These are phyloP conservation scores for Fagus sylvatica DNA, from an alignment of 306 rosid genomes.

Conservation along the genomic window DNA sequence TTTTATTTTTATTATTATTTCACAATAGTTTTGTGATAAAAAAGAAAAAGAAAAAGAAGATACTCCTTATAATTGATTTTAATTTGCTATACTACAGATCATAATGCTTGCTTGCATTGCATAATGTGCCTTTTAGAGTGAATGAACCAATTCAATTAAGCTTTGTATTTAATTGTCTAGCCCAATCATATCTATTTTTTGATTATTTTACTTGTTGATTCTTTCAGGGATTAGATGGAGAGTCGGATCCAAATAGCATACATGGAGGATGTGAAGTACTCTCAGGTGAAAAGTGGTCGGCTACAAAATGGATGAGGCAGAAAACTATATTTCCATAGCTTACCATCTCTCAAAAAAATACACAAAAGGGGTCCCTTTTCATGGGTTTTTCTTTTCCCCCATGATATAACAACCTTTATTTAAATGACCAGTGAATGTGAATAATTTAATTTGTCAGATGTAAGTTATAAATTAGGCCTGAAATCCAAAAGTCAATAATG, in stretches of 20 bases:
- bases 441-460: neutral
- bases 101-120: neutral
- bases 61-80: neutral
- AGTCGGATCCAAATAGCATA: constrained; percentile 53
- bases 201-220: neutral
- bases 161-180: neutral
- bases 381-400: neutral
- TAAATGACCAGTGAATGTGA: neutral
- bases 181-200: neutral
- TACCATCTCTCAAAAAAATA: neutral
- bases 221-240: constrained; percentile 52
- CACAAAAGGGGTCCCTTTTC: neutral
- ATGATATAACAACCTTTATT: neutral
- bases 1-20: no score
- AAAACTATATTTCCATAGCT: constrained; percentile 13
- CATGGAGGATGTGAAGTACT: constrained; percentile 62
- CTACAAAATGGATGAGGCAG: constrained; percentile 74
- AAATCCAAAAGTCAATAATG: neutral
- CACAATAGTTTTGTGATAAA: neutral
- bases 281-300: constrained; percentile 61
- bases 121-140: no score
- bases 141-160: neutral
- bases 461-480: neutral
- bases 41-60: neutral
- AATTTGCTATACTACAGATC: neutral